Evolutionary conservation across 371 early-diverging fungal species (phyloP).

Genomic region (Mycotypha africana): DNA sequence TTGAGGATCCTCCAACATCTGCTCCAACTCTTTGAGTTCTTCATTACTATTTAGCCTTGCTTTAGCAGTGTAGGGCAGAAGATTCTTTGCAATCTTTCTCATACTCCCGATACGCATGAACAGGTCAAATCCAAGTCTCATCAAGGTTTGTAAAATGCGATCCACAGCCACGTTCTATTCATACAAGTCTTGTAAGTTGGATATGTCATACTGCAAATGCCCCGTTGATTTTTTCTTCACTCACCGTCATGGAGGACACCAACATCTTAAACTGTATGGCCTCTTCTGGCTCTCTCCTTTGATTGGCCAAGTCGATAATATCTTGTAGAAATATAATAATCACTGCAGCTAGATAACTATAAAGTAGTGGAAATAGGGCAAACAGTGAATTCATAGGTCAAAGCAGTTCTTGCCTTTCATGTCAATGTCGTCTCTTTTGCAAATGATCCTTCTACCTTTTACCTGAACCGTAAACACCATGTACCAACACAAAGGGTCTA

Average conservation of each 20-base stretch:
- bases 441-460: conserved; percentile 49
- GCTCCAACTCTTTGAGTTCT: conserved; percentile 69
- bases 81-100: conserved; percentile 68
- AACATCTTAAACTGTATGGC: conserved; percentile 46
- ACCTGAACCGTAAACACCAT: conserved; percentile 76
- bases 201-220: neutral
- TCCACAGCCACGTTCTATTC: conserved; percentile 84
- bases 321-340: conserved; percentile 71
- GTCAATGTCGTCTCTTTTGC: neutral
- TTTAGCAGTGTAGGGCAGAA: conserved; percentile 66
- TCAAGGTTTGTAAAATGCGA: conserved; percentile 64
- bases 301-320: conserved; percentile 39
- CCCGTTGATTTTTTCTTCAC: neutral
- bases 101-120: conserved; percentile 85
- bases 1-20: conserved; percentile 59
- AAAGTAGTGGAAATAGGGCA: neutral
- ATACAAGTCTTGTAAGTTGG: neutral
- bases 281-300: conserved; percentile 29
- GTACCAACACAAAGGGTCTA: conserved; percentile 44
- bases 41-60: conserved; percentile 45
- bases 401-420: no score
- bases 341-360: conserved; percentile 72
- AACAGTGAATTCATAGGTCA: neutral
- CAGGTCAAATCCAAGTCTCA: conserved; percentile 67
- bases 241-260: conserved; percentile 62